Conservation (phyloP, 2,329 filamentous ascomycete species). For the Diplodia scrobiculata region DNA sequence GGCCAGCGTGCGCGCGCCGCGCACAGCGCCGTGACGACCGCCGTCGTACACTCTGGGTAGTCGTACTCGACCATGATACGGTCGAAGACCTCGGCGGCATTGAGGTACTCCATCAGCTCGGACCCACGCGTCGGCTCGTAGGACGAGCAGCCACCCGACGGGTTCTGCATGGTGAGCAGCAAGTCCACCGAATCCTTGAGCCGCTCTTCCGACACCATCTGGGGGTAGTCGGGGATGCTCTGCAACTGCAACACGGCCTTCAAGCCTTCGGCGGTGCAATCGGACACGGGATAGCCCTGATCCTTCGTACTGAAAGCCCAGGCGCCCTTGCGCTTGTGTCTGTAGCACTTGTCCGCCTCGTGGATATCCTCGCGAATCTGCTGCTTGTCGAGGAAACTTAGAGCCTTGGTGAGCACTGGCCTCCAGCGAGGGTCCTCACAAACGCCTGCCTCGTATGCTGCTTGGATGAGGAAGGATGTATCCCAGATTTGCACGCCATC, state of each 20-base stretch:
- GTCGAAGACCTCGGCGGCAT: conserved; percentile 94
- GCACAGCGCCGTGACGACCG: conserved; percentile 82
- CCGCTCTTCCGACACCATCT: conserved; percentile 72
- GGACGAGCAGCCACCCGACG: conserved; percentile 80
- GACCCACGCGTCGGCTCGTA: conserved; percentile 85
- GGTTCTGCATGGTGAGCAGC: conserved; percentile 86
- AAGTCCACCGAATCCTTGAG: conserved; percentile 89
- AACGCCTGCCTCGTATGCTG: conserved; percentile 75
- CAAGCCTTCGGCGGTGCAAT: conserved; percentile 88
- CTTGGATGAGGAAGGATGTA: conserved; percentile 85
- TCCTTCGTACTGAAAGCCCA: conserved; percentile 94
- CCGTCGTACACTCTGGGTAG: conserved; percentile 96
- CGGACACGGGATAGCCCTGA: conserved; percentile 93
- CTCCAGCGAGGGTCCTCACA: conserved; percentile 75
- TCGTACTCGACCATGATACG: conserved; percentile 99
- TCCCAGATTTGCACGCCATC: conserved; percentile 99
- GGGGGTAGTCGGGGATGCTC: conserved; percentile 72
- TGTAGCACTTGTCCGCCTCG: conserved; percentile 78
- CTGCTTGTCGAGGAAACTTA: conserved; percentile 84
- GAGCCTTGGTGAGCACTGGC: conserved; percentile 78
- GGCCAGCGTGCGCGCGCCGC: conserved; percentile 82
- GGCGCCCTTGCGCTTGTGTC: conserved; percentile 85
- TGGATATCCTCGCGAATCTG: conserved; percentile 83
- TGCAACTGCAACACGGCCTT: conserved; percentile 86
- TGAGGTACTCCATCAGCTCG: conserved; percentile 77